Evolutionary conservation across 2,329 filamentous ascomycete species (phyloP).

Genomic region (Penicillium sp.): DNA sequence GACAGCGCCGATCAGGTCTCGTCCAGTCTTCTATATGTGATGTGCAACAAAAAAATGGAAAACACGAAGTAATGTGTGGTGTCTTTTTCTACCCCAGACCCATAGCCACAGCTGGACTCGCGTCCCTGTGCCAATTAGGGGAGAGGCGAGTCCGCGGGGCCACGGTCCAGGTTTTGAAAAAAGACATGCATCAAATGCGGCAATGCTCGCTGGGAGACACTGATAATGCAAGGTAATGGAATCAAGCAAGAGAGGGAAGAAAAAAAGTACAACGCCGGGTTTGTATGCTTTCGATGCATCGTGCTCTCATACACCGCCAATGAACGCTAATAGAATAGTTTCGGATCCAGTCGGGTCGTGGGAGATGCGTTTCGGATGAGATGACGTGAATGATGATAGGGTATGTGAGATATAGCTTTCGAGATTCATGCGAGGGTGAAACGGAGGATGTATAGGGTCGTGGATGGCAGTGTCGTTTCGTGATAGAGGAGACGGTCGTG

Average conservation of each 20-base stretch:
- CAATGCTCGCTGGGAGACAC: constrained; percentile 13
- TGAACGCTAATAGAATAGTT: constrained; percentile 25
- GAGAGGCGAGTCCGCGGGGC: background rate
- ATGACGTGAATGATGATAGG: background rate
- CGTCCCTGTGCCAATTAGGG: background rate
- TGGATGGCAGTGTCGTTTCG: constrained; percentile 2
- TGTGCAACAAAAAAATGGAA: constrained; percentile 14
- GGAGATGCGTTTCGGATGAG: constrained; percentile 15
- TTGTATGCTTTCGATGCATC: constrained; percentile 30
- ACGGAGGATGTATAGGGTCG: background rate
- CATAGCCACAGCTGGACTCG: background rate
- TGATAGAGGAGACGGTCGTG: background rate
- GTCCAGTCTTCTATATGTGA: constrained; percentile 16
- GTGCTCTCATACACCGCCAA: constrained; percentile 32
- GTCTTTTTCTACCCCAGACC: background rate
- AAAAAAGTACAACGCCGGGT: constrained; percentile 22
- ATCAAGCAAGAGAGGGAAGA: constrained; percentile 11
- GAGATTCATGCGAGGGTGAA: constrained; percentile 13
- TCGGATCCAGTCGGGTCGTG: constrained; percentile 19
- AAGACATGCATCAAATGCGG: constrained; percentile 4
- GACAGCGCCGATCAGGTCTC: background rate
- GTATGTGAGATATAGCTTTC: background rate
- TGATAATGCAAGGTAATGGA: background rate
- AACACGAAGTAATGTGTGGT: background rate
- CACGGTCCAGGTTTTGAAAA: background rate